Conservation (phyloP, 495 filamentous ascomycete genomes). For the Articulospora tetracladia region DNA sequence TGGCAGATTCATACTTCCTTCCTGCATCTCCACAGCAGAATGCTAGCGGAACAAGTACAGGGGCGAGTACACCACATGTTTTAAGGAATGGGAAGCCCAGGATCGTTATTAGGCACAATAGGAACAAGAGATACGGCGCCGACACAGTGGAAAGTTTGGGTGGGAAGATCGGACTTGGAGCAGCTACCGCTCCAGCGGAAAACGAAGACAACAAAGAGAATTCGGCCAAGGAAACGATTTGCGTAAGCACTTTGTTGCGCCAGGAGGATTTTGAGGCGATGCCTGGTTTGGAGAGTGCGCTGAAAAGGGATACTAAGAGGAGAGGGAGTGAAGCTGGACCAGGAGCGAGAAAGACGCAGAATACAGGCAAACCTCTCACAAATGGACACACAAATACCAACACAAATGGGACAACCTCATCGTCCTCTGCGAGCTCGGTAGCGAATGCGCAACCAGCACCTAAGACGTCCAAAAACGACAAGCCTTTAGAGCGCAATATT, state of each 20-base stretch:
- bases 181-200: not conserved
- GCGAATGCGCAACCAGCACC: not conserved
- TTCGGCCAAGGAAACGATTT: not conserved
- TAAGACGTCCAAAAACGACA: not conserved
- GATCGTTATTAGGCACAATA: not conserved
- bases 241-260: not conserved
- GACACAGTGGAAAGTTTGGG: not conserved
- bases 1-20: not conserved
- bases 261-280: not conserved
- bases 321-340: not conserved
- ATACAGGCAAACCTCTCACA: not conserved
- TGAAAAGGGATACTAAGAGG: not conserved
- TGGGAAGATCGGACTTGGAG: not conserved
- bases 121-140: not conserved
- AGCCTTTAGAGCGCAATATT: slow-evolving; percentile 49
- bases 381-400: not conserved
- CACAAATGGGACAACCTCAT: not conserved
- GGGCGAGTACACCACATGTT: not conserved
- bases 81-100: not conserved
- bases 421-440: not conserved
- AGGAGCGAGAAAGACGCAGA: not conserved
- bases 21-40: not conserved
- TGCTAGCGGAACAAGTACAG: not conserved
- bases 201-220: not conserved
- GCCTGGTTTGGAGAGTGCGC: not conserved